phyloP scores from a whole-genome alignment of 1,284 basidiomycete genomes.

The Meira miltonrushii region DNA sequence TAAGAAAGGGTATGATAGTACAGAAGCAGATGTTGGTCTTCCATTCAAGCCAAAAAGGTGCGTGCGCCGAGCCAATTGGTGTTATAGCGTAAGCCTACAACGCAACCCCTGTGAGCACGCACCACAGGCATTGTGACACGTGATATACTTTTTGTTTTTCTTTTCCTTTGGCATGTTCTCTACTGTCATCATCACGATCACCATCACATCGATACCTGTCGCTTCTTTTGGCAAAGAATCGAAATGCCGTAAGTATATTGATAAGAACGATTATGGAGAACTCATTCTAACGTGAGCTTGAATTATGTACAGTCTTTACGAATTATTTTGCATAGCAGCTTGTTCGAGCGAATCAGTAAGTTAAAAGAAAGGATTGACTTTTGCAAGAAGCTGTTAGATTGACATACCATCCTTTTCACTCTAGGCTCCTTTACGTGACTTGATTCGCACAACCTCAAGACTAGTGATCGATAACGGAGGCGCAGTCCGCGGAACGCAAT shows the following conservation, averaged over 20 bases:
- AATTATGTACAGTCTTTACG: slow-evolving; percentile 40
- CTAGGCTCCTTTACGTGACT: slow-evolving; percentile 70
- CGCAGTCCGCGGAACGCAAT: slow-evolving; percentile 71
- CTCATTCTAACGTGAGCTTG: neutral
- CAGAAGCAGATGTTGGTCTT: neutral
- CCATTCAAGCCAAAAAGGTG: neutral
- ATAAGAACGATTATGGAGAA: neutral
- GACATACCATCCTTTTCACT: neutral
- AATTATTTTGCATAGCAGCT: slow-evolving; percentile 49
- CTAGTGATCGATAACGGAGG: slow-evolving; percentile 73
- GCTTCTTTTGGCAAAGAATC: neutral
- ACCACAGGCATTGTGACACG: neutral
- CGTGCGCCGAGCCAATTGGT: neutral
- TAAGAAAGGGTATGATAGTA: neutral
- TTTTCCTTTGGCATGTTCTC: neutral
- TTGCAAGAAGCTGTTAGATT: neutral
- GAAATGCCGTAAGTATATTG: slow-evolving; percentile 12
- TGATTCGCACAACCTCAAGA: slow-evolving; percentile 68
- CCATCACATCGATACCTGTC: neutral
- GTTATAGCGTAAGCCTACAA: neutral
- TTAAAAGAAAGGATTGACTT: neutral
- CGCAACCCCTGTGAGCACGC: neutral
- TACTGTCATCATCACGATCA: neutral
- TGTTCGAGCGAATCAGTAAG: slow-evolving; percentile 42
- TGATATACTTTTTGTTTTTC: neutral